Evolutionary conservation across 192 early-diverging fungal genomes (phyloP).

Genomic region (Polychytrium aggregatum): DNA sequence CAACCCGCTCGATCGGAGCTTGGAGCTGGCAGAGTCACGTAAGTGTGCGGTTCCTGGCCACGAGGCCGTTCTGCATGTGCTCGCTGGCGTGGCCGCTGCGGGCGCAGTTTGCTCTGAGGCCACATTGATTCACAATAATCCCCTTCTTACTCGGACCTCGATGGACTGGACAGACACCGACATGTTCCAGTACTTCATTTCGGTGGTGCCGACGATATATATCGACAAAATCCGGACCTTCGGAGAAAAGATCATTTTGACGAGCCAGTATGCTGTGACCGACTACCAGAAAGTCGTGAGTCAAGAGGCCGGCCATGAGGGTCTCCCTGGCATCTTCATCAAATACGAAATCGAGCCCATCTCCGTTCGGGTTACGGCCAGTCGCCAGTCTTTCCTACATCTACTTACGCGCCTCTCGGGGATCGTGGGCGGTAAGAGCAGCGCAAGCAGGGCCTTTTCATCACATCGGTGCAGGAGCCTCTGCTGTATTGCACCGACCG

Average conservation of each 20-base stretch:
- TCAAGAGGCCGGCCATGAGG: constrained; percentile 1
- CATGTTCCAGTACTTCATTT: constrained; percentile 79
- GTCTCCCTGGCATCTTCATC: constrained; percentile 63
- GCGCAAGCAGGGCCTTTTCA: no score
- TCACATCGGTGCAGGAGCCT: no score
- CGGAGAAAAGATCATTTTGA: constrained; percentile 45
- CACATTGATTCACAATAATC: no score
- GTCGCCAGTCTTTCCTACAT: constrained; percentile 43
- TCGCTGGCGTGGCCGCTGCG: no score
- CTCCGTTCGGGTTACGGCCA: constrained; percentile 64
- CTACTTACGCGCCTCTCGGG: constrained; percentile 76
- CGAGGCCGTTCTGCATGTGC: no score
- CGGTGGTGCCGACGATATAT: constrained; percentile 73
- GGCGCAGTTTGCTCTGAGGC: no score
- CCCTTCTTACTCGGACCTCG: no score
- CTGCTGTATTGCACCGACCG: no score
- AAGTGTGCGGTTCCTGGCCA: no score
- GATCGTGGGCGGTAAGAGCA: constrained; percentile 66
- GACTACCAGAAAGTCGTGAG: constrained; percentile 37
- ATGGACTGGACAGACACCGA: constrained; percentile 45
- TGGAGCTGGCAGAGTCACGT: constrained; percentile 53
- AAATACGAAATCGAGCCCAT: constrained; percentile 90
- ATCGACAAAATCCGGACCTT: constrained; percentile 42
- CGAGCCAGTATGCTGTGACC: constrained; percentile 92
- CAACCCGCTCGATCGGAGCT: constrained; percentile 77